Base-by-base conservation (phyloP, 2,329 filamentous ascomycete genomes). In the Tolypocladium nubicola region DNA sequence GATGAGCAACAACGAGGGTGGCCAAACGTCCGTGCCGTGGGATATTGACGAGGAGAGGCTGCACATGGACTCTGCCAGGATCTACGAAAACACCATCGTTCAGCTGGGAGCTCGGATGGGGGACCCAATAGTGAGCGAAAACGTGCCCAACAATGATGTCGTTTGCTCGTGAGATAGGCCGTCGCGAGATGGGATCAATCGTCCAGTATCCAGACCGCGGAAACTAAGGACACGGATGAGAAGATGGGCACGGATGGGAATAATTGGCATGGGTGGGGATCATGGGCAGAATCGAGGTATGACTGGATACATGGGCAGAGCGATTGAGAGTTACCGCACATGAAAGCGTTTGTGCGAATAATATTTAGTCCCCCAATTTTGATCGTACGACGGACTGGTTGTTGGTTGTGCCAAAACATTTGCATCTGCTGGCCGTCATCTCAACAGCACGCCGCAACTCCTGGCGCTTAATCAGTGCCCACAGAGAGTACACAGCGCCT, bases 41-140 rank as follows among this genome's bases (percentile, higher is more conserved):
- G 74, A 79, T 40, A 73, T 75, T 4, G 75, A 78, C 7, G 75
- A 76, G 54, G 76, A 78, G 41, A 76, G 78, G 39, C 67, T 83
- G 63, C 79, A 88, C 61, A 84, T 92, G 79, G 85, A 88, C 61
- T 83, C 88, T 54, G 89, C 85, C 0, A 80, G 80, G 61, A 85
- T 95, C 2, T 96, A 94, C 72, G 89, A 94, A 69, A 81, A 81
- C 64, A 94, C 90, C 0, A 82, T 96, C 62, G 80, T 89, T 43
- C 80, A 88, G 66, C 71, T 96, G 16, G 89, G 88, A 0, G 84
- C 87, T 65, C 78, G 81, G 13, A 71, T 94, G 35, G 85, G 81
- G 16, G 75, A 75, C 52, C 58, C 65, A 6, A 57, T 70, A 19
- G 64, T 66, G 56, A 58, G 55, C 40, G 60, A 61, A 33, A 61